Conservation (phyloP, 2,329 filamentous ascomycete genomes). For the Aspergillus tanneri region DNA sequence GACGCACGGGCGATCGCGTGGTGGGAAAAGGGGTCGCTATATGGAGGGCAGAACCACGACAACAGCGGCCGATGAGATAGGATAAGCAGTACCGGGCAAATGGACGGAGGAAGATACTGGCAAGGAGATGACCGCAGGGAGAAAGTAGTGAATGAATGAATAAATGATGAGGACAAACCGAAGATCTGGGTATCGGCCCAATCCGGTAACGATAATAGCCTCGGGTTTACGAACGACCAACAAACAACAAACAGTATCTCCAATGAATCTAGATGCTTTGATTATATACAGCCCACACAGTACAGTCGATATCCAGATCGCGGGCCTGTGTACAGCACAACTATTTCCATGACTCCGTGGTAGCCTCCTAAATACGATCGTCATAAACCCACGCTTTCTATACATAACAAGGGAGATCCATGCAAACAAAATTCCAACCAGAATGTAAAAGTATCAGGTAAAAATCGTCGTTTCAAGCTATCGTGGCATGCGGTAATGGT, state of each 20-base stretch:
- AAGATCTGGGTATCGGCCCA: too few relatives aligned
- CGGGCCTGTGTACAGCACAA: constrained; percentile 3
- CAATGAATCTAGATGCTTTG: neutral
- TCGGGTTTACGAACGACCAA: too few relatives aligned
- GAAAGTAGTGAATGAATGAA: too few relatives aligned
- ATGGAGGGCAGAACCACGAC: too few relatives aligned
- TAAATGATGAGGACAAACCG: too few relatives aligned
- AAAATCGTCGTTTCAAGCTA: constrained; percentile 11
- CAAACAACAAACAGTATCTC: neutral
- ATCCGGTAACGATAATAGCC: too few relatives aligned
- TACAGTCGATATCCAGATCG: constrained; percentile 4
- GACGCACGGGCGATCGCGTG: too few relatives aligned
- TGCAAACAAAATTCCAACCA: constrained; percentile 1
- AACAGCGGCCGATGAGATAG: too few relatives aligned
- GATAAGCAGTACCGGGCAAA: too few relatives aligned
- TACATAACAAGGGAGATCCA: neutral
- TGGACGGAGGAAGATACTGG: too few relatives aligned
- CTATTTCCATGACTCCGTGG: constrained; percentile 1
- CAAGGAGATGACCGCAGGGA: too few relatives aligned
- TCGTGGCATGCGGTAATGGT: constrained; percentile 31
- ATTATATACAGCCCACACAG: constrained; percentile 2
- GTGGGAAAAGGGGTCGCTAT: too few relatives aligned
- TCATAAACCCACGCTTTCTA: neutral
- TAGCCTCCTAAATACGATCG: neutral
- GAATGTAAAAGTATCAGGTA: neutral